Base-by-base conservation (phyloP, 2,329 filamentous ascomycete genomes). In the Ustilaginoidea virens region DNA sequence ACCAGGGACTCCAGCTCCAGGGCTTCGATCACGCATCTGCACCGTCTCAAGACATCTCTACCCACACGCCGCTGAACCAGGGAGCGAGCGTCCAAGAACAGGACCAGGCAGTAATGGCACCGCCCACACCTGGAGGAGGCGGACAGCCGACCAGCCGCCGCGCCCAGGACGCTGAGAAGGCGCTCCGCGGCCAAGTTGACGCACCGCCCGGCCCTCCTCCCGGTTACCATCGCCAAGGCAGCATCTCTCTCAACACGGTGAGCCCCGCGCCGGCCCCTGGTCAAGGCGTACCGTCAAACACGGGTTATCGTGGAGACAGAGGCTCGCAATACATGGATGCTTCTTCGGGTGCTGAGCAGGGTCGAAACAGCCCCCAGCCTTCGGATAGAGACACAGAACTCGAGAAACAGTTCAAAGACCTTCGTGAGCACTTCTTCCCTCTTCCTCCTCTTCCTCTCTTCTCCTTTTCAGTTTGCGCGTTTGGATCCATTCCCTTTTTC, bases 361-460 rank as follows among this genome's bases (percentile, higher is more conserved):
- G 63, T 20, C 61, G 66, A 33, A 66, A 65, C 43, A 73, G 67
- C 40, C 68, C 68, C 2, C 66, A 70, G 39, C 67, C 66, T 4
- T 49, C 60, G 5, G 60, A 61, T 13, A 56, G 60, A 17, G 52
- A 53, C 16, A 42, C 49, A 7, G 64, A 69, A 14, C 47, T 56
- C 3, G 67, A 72, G 15, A 70, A 70, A 46, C 54, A 60, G 23
- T 61, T 69, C 35, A 72, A 72, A 36, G 67, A 72, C 30, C 46
- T 74, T 25, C 48, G 68, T 73, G 59, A 37, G 61, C 52, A 12
- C 22, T 6, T 9, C 17, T 10, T 9, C 4, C 11, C 4, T 17
- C n/a, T 4, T 13, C 16, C 17, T n/a, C 21, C 33, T 35, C 35
- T 16, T 10, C 25, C 25, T 15, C 26, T 34, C 24, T 12, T 11